Base-by-base conservation (phyloP, 345 rosid species). In the Moricandia moricandioides region DNA sequence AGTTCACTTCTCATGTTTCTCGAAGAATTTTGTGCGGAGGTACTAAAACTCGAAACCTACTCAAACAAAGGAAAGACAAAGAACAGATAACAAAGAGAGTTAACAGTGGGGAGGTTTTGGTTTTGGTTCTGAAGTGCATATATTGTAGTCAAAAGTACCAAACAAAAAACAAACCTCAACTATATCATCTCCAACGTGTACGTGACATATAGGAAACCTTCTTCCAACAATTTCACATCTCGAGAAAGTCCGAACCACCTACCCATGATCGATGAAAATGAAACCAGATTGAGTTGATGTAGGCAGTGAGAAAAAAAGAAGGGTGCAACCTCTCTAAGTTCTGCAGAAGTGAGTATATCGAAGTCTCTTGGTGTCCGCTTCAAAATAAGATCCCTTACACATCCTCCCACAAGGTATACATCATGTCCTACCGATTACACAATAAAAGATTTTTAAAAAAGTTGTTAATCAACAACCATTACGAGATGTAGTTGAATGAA, bases 351-450 rank as follows among this genome's bases (percentile, higher is more conserved):
- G 64, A 96, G 78, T 52, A 96, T 75, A 79, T 96, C 96, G 12
- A 92, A 96, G 80, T 96, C 99, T 70, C 90, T 88, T 0, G 99
- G 99, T 29, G 76, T 85, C 80, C 89, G 77, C 80, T 88, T 87
- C 76, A 96, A 75, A 51, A 92, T 84, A 78, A 96, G 96, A 87
- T 96, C 99, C 62, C 99, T 82, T 37, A 96, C 97, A 65, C 98
- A 91, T 8, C 99, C 99, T 73, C 98, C 99, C 6, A 96, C 99
- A 66, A 92, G 97, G 78, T 92, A 91, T 64, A 88, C 99, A 65
- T 87, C 89, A 79, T 83, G 81, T 43, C 99, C 99, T 92, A 68
- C 52, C 71, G 18, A 40, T 73, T 17, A 54, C 49, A 79, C 13
- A 39, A 35, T 1, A 26, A 34, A 26, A 60, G 7, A 45, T n/a